Evolutionary conservation across 352 stramenopile species (phyloP).

Genomic region (Phytopythium chamaehyphon): DNA sequence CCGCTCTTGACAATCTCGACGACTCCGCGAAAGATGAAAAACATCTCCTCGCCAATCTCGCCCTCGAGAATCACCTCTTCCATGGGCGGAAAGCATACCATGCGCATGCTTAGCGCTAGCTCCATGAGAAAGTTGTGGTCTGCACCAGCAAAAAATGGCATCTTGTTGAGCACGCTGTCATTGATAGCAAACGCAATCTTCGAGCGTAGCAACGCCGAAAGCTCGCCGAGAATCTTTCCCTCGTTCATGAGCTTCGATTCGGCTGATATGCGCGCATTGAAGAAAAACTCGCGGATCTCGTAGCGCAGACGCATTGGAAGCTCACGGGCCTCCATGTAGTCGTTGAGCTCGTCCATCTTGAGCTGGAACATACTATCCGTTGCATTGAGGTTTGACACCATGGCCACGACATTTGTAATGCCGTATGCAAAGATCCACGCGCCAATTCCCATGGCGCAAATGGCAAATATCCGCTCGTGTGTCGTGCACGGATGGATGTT

Average conservation of each 20-base stretch:
- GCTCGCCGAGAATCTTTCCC: slow-evolving; percentile 60
- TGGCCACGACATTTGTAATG: slow-evolving; percentile 69
- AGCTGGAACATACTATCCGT: slow-evolving; percentile 60
- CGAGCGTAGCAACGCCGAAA: slow-evolving; percentile 67
- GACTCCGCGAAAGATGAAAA: slow-evolving; percentile 80
- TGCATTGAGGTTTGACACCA: slow-evolving; percentile 72
- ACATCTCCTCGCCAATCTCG: slow-evolving; percentile 83
- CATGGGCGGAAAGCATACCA: slow-evolving; percentile 74
- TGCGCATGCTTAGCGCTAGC: slow-evolving; percentile 75
- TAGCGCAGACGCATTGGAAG: slow-evolving; percentile 66
- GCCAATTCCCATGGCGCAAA: slow-evolving; percentile 67
- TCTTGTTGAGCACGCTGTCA: slow-evolving; percentile 76
- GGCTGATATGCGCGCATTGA: slow-evolving; percentile 66
- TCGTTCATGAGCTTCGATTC: slow-evolving; percentile 73
- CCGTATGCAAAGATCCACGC: slow-evolving; percentile 82
- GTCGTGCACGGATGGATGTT: slow-evolving; percentile 54
- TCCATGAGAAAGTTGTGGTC: slow-evolving; percentile 85
- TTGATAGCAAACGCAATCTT: slow-evolving; percentile 83
- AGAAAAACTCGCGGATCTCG: slow-evolving; percentile 82
- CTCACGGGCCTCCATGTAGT: slow-evolving; percentile 78
- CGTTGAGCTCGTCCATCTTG: slow-evolving; percentile 76
- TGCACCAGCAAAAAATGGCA: slow-evolving; percentile 73
- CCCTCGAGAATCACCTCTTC: slow-evolving; percentile 80
- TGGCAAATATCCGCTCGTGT: slow-evolving; percentile 61
- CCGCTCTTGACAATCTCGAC: slow-evolving; percentile 64